Evolutionary conservation across 108 stramenopile genomes (phyloP), one percentile per base, ranked within the genome.

Genomic region (Fistulifera pelliculosa): DNA sequence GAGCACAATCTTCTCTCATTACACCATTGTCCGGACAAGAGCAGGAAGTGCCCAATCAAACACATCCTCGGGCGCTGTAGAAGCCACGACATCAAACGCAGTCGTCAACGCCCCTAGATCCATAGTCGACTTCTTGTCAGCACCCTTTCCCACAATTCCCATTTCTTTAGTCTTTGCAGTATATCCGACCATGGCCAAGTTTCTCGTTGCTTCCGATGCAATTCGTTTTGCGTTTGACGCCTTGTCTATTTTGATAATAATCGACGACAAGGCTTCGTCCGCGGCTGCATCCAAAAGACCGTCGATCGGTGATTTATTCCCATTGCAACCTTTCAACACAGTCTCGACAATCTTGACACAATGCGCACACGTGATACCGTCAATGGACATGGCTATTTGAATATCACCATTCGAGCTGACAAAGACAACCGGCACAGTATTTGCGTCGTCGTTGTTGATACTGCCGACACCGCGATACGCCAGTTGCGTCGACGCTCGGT

Each of bases 341-440:
- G 90, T 92, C 62, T 92, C 90, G 11, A 92, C 79, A 68, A 92
- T 92, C 57, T 88, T 87, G 45, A 92, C 84, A 54, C 90, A 92
- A 64, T 92, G 86, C 7, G 82, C 81, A 61, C 90, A 92, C 0
- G 90, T 92, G 21, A 92, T 92, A 18, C 90, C 90, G 56, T 83
- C 76, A 6, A 92, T 71, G 31, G 64, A 42, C 84, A 92, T 85
- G 38, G 80, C 80, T 59, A 91, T 68, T 63, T 84, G 71, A 18
- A 77, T 73, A 47, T 92, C 90, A 15, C 79, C 70, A 55, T 71
- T 70, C 13, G 61, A 52, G 27, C 66, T 61, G 12, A 85, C 77
- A 47, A 81, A 68, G 0, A 92, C 80, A 39, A 88, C 74, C 12
- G 90, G 90, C 13, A 77, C 72, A 26, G 70, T 65, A 49, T 73